phyloP scores from a whole-genome alignment of 257 asterid genomes.

The Oldenlandia corymbosa region DNA sequence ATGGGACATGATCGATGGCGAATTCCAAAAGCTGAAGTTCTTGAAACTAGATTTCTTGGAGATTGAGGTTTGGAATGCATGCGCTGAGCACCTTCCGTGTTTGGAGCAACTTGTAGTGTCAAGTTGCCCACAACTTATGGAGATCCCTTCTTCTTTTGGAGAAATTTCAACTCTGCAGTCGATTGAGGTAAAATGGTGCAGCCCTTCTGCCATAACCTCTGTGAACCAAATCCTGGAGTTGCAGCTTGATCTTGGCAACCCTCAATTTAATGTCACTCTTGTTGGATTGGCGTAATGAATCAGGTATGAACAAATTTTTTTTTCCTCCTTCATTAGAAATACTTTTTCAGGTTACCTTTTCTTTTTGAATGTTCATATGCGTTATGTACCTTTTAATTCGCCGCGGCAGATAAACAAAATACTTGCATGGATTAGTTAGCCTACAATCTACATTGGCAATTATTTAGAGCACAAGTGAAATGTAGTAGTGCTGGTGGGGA shows the following conservation, averaged over 20 bases:
- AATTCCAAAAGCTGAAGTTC: slow-evolving; percentile 1
- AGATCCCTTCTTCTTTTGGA: slow-evolving; percentile 8
- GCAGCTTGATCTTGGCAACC: neutral
- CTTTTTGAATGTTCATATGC: too few species aligned
- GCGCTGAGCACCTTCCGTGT: neutral
- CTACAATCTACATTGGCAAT: too few species aligned
- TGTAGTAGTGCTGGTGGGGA: too few species aligned
- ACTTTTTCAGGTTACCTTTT: too few species aligned
- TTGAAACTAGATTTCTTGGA: slow-evolving; percentile 3
- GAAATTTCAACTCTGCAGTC: slow-evolving; percentile 9
- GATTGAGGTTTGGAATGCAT: neutral
- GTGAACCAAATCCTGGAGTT: neutral
- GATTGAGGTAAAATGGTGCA: slow-evolving; percentile 15
- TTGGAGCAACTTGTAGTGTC: slow-evolving; percentile 6
- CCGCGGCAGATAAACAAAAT: too few species aligned
- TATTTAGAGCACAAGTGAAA: too few species aligned
- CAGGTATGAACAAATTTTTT: too few species aligned
- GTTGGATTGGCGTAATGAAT: neutral
- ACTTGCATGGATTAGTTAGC: too few species aligned
- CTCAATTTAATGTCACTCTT: neutral
- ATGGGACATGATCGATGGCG: slow-evolving; percentile 1
- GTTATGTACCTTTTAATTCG: too few species aligned
- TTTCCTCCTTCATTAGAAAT: too few species aligned
- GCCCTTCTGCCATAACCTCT: slow-evolving; percentile 4
- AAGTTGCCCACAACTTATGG: neutral